Evolutionary conservation across 2,329 filamentous ascomycete genomes (phyloP).

Genomic region (Fusarium tupiense): DNA sequence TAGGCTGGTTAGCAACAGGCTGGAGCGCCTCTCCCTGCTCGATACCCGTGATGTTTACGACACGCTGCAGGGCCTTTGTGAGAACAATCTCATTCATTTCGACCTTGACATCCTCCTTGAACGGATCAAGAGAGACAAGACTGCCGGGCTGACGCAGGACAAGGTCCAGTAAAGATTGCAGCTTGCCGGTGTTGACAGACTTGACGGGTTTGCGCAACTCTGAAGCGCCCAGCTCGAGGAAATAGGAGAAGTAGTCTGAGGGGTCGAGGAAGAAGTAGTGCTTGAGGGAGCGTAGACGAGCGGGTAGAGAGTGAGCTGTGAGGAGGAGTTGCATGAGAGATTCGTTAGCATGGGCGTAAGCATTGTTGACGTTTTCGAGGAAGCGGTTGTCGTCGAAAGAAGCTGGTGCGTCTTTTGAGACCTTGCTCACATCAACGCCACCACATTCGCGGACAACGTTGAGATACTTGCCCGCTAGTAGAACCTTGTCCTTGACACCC

Average conservation of each 20-base stretch:
- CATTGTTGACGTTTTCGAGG: conserved; percentile 93
- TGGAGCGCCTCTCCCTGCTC: conserved; percentile 88
- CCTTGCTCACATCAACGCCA: conserved; percentile 91
- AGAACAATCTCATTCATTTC: conserved; percentile 95
- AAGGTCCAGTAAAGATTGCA: conserved; percentile 94
- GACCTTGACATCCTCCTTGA: conserved; percentile 98
- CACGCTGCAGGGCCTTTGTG: conserved; percentile 92
- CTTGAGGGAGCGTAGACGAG: conserved; percentile 88
- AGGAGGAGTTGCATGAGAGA: conserved; percentile 90
- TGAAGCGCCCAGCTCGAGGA: conserved; percentile 88
- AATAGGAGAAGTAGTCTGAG: conserved; percentile 98
- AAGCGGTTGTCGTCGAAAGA: conserved; percentile 94
- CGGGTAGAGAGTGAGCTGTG: conserved; percentile 90
- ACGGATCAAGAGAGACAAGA: conserved; percentile 91
- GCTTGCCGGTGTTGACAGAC: conserved; percentile 88
- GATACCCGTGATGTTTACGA: conserved; percentile 95
- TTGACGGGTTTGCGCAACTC: conserved; percentile 92
- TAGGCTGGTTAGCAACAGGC: conserved; percentile 71
- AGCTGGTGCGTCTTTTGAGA: conserved; percentile 85
- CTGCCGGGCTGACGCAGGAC: conserved; percentile 96
- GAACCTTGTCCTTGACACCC: conserved; percentile 90
- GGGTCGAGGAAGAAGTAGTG: conserved; percentile 99
- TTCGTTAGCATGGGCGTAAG: conserved; percentile 95
- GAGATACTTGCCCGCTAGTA: conserved; percentile 95
- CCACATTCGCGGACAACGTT: conserved; percentile 98